Evolutionary conservation across 179 eudicot genomes (phyloP).

Genomic region (Gypsophila paniculata): DNA sequence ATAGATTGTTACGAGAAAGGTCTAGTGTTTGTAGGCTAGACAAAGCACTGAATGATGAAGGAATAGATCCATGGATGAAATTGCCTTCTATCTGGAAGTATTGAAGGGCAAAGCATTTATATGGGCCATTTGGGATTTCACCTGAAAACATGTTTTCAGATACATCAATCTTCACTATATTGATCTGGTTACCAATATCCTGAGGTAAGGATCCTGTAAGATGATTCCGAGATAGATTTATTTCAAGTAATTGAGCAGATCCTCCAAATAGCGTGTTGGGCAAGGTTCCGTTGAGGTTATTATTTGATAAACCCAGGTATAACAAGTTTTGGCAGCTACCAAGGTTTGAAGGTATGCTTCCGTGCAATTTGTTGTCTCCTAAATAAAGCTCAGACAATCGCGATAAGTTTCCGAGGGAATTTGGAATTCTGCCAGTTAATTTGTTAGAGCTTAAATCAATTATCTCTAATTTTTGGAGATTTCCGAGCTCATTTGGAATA

Average conservation of each 20-base stretch:
- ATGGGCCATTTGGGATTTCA: constrained; percentile 18
- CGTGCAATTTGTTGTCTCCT: constrained; percentile 15
- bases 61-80: constrained; percentile 22
- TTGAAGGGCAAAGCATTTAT: constrained; percentile 6
- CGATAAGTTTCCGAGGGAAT: constrained; percentile 21
- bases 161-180: constrained; percentile 2
- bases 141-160: constrained; percentile 25
- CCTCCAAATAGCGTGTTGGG: constrained; percentile 18
- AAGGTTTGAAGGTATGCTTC: constrained; percentile 26
- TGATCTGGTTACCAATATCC: constrained; percentile 17
- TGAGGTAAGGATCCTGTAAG: constrained; percentile 17
- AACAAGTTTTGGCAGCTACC: constrained; percentile 21
- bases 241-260: background rate
- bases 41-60: constrained; percentile 22
- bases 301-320: constrained; percentile 10
- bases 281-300: constrained; percentile 25
- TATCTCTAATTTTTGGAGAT: constrained; percentile 12
- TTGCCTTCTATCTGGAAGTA: constrained; percentile 5
- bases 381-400: constrained; percentile 1
- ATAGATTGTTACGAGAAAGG: constrained; percentile 22
- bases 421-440: constrained; percentile 22
- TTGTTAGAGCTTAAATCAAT: constrained; percentile 2
- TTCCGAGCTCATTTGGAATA: constrained; percentile 19
- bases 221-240: constrained; percentile 19
- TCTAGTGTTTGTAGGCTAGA: constrained; percentile 19